A percentile compares a stretch with the other conserved stretches of the same genome.
Evolutionary conservation across 2,329 filamentous ascomycete genomes (phyloP).

Genomic region (Hypomyces rosellus): DNA sequence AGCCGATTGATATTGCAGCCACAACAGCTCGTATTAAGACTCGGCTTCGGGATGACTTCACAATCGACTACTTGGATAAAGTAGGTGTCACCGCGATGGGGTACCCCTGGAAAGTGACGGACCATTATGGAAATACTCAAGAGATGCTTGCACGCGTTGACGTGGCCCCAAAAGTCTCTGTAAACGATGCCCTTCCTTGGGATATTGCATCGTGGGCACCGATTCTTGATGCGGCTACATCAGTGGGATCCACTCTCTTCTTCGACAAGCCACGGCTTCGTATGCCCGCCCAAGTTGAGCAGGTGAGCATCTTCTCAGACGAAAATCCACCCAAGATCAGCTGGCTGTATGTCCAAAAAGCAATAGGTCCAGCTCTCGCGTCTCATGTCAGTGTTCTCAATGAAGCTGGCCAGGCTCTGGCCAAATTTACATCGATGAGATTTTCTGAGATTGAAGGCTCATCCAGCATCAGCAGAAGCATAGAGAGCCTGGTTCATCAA

Average conservation of each 20-base stretch:
- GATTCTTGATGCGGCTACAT: conserved; percentile 11
- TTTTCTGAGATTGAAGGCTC: conserved; percentile 10
- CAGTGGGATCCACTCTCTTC: conserved; percentile 7
- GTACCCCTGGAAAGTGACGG: conserved; percentile 8
- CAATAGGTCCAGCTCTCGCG: background rate
- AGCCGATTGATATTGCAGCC: no score
- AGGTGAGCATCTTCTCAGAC: background rate
- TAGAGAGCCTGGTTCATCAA: conserved; percentile 11
- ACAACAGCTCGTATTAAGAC: no score
- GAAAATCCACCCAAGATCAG: conserved; percentile 2
- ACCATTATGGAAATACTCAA: conserved; percentile 10
- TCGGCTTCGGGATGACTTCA: conserved; percentile 1
- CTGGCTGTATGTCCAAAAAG: conserved; percentile 7
- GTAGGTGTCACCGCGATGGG: conserved; percentile 9
- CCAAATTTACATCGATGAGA: conserved; percentile 5
- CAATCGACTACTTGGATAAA: conserved; percentile 7
- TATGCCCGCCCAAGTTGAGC: conserved; percentile 6
- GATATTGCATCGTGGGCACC: background rate
- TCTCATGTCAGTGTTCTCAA: conserved; percentile 3
- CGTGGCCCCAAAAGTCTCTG: background rate
- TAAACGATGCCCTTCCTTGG: background rate
- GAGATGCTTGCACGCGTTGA: conserved; percentile 12
- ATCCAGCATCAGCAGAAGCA: conserved; percentile 1
- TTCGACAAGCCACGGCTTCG: conserved; percentile 4
- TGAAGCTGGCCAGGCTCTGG: conserved; percentile 1